phyloP scores from a whole-genome alignment of 495 filamentous ascomycete species.

The Penicillium pancosmium region DNA sequence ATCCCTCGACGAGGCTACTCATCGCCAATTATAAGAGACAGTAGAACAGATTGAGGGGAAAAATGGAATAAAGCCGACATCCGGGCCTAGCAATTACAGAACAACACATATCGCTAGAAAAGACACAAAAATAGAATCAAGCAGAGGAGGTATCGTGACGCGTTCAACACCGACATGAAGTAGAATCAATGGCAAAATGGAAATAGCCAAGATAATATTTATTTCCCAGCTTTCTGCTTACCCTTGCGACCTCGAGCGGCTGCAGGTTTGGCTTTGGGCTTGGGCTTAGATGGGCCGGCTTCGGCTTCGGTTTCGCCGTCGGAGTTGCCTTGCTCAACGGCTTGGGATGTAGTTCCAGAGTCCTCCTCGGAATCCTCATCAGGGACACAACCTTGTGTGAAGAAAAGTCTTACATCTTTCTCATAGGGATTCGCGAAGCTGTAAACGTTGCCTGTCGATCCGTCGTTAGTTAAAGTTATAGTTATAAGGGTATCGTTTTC shows the following conservation, averaged over 20 bases:
- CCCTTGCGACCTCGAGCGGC: slow-evolving; percentile 40
- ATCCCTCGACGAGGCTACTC: neutral
- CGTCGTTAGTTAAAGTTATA: neutral
- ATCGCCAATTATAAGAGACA: slow-evolving; percentile 15
- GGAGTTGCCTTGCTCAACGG: slow-evolving; percentile 31
- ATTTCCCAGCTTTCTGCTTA: slow-evolving; percentile 41
- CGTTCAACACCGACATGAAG: slow-evolving; percentile 19
- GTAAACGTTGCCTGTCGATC: slow-evolving; percentile 74
- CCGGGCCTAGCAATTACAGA: neutral
- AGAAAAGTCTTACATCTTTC: slow-evolving; percentile 74
- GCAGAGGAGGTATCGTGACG: slow-evolving; percentile 26
- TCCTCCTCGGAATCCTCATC: slow-evolving; percentile 28
- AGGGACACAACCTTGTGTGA: slow-evolving; percentile 74
- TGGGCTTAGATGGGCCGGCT: slow-evolving; percentile 5
- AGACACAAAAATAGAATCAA: slow-evolving; percentile 12
- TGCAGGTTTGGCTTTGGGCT: slow-evolving; percentile 17
- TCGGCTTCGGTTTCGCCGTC: slow-evolving; percentile 25
- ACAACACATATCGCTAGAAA: slow-evolving; percentile 30
- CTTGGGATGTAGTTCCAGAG: slow-evolving; percentile 21
- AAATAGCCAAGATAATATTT: neutral
- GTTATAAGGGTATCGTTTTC: neutral
- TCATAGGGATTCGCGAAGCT: slow-evolving; percentile 74
- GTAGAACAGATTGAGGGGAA: neutral
- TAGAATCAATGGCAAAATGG: slow-evolving; percentile 5
- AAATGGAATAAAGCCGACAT: neutral